These are phyloP conservation scores for Tricholoma terreum DNA, from an alignment of 768 basidiomycete genomes.

Conservation along the genomic window DNA sequence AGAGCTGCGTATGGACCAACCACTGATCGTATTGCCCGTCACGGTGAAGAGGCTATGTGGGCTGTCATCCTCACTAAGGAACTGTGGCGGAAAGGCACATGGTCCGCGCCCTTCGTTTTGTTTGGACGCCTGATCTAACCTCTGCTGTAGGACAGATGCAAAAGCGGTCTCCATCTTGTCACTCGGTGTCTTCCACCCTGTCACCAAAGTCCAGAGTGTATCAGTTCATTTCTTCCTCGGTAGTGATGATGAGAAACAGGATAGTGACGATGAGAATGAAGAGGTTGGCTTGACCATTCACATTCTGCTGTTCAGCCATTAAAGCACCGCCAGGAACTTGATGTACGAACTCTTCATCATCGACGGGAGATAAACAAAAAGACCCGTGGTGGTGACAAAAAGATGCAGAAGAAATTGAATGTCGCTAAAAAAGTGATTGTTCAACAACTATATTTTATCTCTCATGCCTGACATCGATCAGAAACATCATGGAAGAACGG, in stretches of 20 bases:
- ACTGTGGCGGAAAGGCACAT: conserved; percentile 90
- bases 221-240: conserved; percentile 98
- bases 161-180: conserved; percentile 93
- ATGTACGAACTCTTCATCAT: conserved; percentile 77
- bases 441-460: neutral
- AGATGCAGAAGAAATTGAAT: conserved; percentile 70
- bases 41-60: conserved; percentile 93
- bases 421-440: conserved; percentile 64
- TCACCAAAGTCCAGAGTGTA: conserved; percentile 90
- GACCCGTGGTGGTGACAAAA: conserved; percentile 77
- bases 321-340: conserved; percentile 44
- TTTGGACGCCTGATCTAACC: conserved; percentile 2
- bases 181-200: conserved; percentile 90
- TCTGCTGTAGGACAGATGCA: conserved; percentile 65
- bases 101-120: conserved; percentile 42
- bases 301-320: neutral
- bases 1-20: conserved; percentile 38
- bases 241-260: conserved; percentile 70
- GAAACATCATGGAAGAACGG: conserved; percentile 33
- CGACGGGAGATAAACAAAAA: conserved; percentile 93
- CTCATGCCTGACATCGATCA: conserved; percentile 15
- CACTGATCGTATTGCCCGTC: conserved; percentile 36
- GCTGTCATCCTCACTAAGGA: conserved; percentile 92
- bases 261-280: conserved; percentile 70
- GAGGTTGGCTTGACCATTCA: conserved; percentile 31